phyloP scores from a whole-genome alignment of 805 yeast genomes.

The Candida sanyiensis region DNA sequence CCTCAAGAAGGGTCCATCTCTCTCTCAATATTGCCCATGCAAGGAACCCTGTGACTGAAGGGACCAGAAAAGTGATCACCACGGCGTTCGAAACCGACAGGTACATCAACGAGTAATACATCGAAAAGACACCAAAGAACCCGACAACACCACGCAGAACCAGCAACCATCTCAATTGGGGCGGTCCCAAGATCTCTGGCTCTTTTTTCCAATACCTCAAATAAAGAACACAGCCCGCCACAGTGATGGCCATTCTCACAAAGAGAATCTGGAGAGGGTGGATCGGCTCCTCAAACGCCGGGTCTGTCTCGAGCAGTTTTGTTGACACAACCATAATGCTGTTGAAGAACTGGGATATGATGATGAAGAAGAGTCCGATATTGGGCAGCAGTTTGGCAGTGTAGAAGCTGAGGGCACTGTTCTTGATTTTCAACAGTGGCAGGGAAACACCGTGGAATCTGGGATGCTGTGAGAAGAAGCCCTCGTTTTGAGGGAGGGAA shows the following conservation, averaged over 20 bases:
- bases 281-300: slow-evolving; percentile 51
- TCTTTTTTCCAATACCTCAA: slow-evolving; percentile 48
- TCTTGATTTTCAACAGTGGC: slow-evolving; percentile 3
- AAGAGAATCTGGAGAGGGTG: slow-evolving; percentile 76
- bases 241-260: slow-evolving; percentile 72
- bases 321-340: slow-evolving; percentile 73
- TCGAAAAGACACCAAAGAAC: slow-evolving; percentile 72
- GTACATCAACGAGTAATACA: slow-evolving; percentile 69
- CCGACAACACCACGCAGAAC: slow-evolving; percentile 66
- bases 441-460: not conserved
- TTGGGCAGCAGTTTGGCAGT: slow-evolving; percentile 17
- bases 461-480: not conserved
- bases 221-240: slow-evolving; percentile 48
- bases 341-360: slow-evolving; percentile 66
- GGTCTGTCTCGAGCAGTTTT: slow-evolving; percentile 64
- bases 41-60: slow-evolving; percentile 67
- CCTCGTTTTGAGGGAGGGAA: not conserved
- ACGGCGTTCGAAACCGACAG: slow-evolving; percentile 77
- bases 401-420: slow-evolving; percentile 2
- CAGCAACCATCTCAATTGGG: slow-evolving; percentile 46
- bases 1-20: slow-evolving; percentile 59
- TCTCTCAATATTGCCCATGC: slow-evolving; percentile 69
- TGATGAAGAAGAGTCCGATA: slow-evolving; percentile 50
- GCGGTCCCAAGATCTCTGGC: slow-evolving; percentile 68
- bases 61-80: slow-evolving; percentile 71